Base-by-base conservation (phyloP, 2,329 filamentous ascomycete species). In the Aspergillus ibericus region DNA sequence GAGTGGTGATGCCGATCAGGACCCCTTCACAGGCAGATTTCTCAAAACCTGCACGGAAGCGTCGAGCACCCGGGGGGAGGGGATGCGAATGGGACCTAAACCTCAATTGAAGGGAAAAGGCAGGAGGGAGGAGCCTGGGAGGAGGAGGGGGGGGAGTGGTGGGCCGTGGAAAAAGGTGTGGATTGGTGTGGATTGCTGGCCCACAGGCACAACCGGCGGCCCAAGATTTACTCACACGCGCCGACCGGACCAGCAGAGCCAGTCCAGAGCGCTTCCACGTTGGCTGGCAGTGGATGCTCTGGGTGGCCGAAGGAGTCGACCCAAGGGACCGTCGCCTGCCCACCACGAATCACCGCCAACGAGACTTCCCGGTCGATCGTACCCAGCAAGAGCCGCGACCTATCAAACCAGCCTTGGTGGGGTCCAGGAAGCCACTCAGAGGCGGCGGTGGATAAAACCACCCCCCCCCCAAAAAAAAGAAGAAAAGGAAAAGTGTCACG, bases 1-100 rank as follows among this genome's bases (percentile, higher is more conserved):
- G 50, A 40, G 53, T 56, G 46, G 40, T 38, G 46, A 51, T 58
- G 59, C 44, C 58, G 56, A 61, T 59, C 59, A 59, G 58, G 55
- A 29, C 55, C 55, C 58, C 54, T 56, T 36, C 34, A 53, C 13
- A 40, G 18, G 25, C 57, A 48, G 35, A 55, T 32, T 57, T 57
- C 51, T 50, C 15, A 49, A 55, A 59, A 55, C 55, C 59, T 61
- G 59, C 56, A 61, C 59, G 59, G 59, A 61, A 61, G 56, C 59
- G 59, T 61, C 59, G 48, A 59, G 59, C 51, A 48, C 32, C 38
- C 47, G 56, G 48, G 55, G 56, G 55, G 55, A 51, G 46, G 18
- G 27, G 38, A 22, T 18, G 16, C 22, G 38, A 34, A 34, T 32
- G 36, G 15, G 22, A 46, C 20, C 6, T 5, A 29, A 32, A 32